Evolutionary conservation across 208 protist genomes (phyloP), one percentile per base, ranked within the genome.

Genomic region (Angomonas deanei): DNA sequence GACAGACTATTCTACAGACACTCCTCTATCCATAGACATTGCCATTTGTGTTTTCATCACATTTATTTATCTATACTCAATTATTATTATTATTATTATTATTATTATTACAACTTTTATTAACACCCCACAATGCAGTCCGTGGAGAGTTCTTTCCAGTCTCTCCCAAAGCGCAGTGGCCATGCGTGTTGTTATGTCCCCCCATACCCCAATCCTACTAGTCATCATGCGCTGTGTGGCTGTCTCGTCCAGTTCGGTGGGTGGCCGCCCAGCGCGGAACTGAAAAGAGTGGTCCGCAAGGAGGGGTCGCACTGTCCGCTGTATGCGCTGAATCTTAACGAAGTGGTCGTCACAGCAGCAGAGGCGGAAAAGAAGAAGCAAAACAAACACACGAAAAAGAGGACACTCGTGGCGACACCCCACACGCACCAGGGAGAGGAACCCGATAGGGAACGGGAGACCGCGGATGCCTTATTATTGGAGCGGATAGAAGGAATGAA

Each of bases 201-300:
- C 15, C 28, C 27, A 33, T 34, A n/a, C n/a, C n/a, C n/a, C n/a
- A n/a, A n/a, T n/a, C n/a, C n/a, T n/a, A n/a, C n/a, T n/a, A n/a
- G n/a, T n/a, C n/a, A n/a, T n/a, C n/a, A n/a, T n/a, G n/a, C n/a
- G 34, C 10, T 15, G 34, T 8, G 34, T 42, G 34, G 15, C 34
- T 56, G 50, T n/a, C 50, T 88, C 31, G 70, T 82, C 13, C 71
- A 82, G 49, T 82, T 88, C 33, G 81, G 81, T 6, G 81, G 81
- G 1, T 82, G 76, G 74, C 81, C 76, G 0, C 77, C 81, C 2
- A 71, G 42, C 13, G 67, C 67, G 26, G 49, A 76, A 30, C 59
- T 81, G 19, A 59, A 55, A n/a, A 59, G 70, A 1, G 68, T 76
- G 31, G 67, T 78, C 0, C 67, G 70, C 30, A 66, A 64, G 30